Percentiles rank a stretch among this genome's conserved stretches.
Conservation (phyloP, 2,329 filamentous ascomycete species). For the Fusarium caatingaense region DNA sequence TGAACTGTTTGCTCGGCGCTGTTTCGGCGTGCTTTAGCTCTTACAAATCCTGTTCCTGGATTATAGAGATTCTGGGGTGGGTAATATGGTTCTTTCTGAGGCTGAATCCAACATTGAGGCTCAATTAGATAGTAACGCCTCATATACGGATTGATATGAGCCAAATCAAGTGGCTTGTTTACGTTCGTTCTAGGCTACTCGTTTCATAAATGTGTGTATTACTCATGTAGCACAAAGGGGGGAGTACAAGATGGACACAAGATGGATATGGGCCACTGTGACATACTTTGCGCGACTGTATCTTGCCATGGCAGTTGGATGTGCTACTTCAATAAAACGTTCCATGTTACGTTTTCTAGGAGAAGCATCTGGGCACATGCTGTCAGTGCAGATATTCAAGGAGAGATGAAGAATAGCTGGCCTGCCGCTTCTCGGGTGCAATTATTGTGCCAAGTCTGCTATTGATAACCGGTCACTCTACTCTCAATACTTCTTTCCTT, state of each 20-base stretch:
- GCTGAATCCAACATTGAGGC: not conserved
- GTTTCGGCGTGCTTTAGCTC: not conserved
- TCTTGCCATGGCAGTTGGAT: conserved; percentile 18
- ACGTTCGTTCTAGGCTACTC: not conserved
- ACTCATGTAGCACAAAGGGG: not conserved
- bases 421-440: not conserved
- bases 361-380: not conserved
- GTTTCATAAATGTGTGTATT: not conserved
- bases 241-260: conserved; percentile 5
- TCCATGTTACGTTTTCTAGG: conserved; percentile 22
- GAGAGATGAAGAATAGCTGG: not conserved
- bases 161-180: not conserved
- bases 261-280: not conserved
- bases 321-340: conserved; percentile 22
- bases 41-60: not conserved
- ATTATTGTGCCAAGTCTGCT: not conserved
- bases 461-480: not conserved
- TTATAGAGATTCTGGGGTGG: not conserved
- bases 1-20: conserved; percentile 1
- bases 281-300: conserved; percentile 16
- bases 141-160: not conserved
- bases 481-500: not conserved
- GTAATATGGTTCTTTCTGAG: not conserved
- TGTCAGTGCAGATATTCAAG: not conserved
- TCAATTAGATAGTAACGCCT: not conserved